phyloP scores from a whole-genome alignment of 139 green algal species.

The Chlamydomonas schloesseri region DNA sequence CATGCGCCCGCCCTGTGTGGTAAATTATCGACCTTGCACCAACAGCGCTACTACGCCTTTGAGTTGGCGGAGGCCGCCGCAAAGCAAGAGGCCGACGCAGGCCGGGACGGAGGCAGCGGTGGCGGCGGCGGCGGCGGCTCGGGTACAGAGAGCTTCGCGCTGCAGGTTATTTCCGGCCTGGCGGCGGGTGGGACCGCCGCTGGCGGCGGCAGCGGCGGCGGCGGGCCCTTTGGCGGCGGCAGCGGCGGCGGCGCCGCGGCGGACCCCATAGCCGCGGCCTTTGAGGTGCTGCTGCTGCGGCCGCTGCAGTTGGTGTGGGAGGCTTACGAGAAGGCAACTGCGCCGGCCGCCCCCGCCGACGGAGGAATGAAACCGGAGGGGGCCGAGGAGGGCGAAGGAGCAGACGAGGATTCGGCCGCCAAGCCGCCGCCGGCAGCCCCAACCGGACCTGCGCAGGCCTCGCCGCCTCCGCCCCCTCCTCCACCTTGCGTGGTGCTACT shows the following conservation, averaged over 20 bases:
- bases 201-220: neutral
- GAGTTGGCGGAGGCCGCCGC: neutral
- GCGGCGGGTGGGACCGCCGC: no score
- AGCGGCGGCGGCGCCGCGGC: neutral
- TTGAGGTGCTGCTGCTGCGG: constrained; percentile 27
- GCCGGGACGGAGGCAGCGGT: neutral
- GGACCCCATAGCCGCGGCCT: constrained; percentile 8
- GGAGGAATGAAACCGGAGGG: neutral
- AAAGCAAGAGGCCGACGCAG: neutral
- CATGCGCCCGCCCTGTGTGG: no score
- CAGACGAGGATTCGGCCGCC: no score
- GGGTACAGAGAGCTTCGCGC: neutral
- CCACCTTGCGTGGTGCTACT: neutral
- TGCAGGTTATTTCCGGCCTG: constrained; percentile 4
- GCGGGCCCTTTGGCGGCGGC: neutral
- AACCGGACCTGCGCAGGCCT: no score
- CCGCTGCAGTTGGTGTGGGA: constrained; percentile 5
- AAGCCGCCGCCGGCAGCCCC: neutral
- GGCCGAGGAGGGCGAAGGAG: neutral
- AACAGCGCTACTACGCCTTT: constrained; percentile 23
- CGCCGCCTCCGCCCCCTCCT: no score
- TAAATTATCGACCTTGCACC: no score
- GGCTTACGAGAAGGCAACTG: neutral
- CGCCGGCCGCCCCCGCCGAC: neutral
- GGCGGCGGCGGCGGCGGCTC: no score